Base-by-base conservation (phyloP, 2,329 filamentous ascomycete genomes). In the Pestalotiopsis sp. region DNA sequence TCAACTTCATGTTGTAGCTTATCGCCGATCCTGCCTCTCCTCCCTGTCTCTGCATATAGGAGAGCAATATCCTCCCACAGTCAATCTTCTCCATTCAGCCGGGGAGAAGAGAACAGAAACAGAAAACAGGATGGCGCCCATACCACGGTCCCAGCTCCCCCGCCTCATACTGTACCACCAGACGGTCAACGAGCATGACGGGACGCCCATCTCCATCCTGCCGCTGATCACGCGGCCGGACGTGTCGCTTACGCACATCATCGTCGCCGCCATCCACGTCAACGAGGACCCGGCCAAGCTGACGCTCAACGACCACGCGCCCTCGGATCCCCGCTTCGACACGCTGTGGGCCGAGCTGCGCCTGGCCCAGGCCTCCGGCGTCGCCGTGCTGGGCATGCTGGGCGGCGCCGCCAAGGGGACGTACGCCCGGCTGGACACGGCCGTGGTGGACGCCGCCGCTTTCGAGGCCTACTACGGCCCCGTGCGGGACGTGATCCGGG, bases 331-430 rank as follows among this genome's bases (percentile, higher is more conserved):
- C 31, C 87, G 89, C 69, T 93, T 89, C 76, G 79, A 84, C 20
- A 86, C 87, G 9, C 83, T 95, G 59, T 95, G 92, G 92, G 85
- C 86, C 7, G 93, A 95, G 76, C 85, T 93, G 17, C 85, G 86
- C 36, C 83, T 88, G 73, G 81, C 94, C n/a, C 91, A 94, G 79
- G 88, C 87, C 1, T 84, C 84, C 49, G 92, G 92, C 25, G 84
- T 95, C 73, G 91, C 91, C 74, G 88, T 95, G n/a, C 83, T 95
- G 71, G 92, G 90, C 62, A 94, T 96, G 92, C 84, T 96, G 0
- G 93, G 93, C 39, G 93, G 93, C 14, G 93, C 93, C 2, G 93
- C 92, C 0, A 88, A 88, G 74, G 93, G 93, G 12, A 89, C 86
- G 23, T 95, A 88, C 76, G 81, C 84, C 63, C 84, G 90, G 11